Base-by-base conservation (phyloP, 2,329 filamentous ascomycete genomes). In the Ascochyta rabiei region DNA sequence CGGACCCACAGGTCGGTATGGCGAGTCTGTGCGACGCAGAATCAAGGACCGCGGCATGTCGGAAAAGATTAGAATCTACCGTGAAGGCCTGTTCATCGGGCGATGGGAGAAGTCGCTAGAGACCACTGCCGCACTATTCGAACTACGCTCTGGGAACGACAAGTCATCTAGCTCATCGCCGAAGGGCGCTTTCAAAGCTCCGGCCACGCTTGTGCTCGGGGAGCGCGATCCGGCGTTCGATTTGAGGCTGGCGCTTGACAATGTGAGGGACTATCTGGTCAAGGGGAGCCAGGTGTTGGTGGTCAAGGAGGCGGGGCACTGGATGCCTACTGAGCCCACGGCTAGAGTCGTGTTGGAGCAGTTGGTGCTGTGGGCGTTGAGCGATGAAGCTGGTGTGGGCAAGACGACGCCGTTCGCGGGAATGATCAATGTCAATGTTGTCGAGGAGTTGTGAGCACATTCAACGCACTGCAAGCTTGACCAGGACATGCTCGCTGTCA, bases 151-250 rank as follows among this genome's bases (percentile, higher is more conserved):
- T 2, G 48, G 54, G 7, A 43, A 54, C 15, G 52, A 58, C 15
- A 53, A 44, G 8, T 40, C 52, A 23, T 64, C 59, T 23, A 48
- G 44, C 38, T 46, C 44, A 18, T 76, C 73, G 0, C 77, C 77
- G 2, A 62, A 71, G 10, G 82, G 81, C 3, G 69, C 75, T 3
- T 68, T 86, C 19, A 81, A 80, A 54, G 82, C 81, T 10, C 79
- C 78, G 16, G 75, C 81, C 13, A 85, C 82, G 6, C 66, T 86
- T 16, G 57, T 86, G 35, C 83, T 82, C 73, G 84, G 83, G 2
- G 70, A 80, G 60, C 63, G 75, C 19, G 84, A 86, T 63, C 63
- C 74, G 10, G 83, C 82, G 6, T 76, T 86, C 33, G 78, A 83
- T 44, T 70, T 69, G 37, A 69, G 73, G 12, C 69, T 86, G 24